Evolutionary conservation across 306 rosid genomes (phyloP).

Genomic region (Sicyos baderoa): DNA sequence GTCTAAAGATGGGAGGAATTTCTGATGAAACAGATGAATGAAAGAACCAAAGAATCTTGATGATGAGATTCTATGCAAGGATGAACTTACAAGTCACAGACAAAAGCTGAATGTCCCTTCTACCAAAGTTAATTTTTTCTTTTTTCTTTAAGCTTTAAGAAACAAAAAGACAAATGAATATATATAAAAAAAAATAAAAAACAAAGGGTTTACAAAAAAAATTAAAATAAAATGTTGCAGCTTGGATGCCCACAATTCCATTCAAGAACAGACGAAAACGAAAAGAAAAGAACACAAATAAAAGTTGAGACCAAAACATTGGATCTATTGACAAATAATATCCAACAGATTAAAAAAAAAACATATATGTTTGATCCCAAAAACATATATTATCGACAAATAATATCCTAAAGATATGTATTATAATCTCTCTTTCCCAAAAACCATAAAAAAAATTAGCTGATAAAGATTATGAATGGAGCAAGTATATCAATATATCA

Average conservation of each 20-base stretch:
- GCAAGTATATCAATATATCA: not conserved
- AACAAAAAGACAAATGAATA: not conserved
- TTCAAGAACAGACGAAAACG: too few species aligned
- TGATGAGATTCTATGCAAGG: constrained; percentile 22
- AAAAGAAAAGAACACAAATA: too few species aligned
- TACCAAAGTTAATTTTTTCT: too few species aligned
- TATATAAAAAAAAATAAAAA: not conserved
- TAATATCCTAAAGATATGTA: too few species aligned
- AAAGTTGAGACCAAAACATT: constrained; percentile 26
- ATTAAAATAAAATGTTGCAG: constrained; percentile 15
- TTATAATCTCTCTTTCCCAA: too few species aligned
- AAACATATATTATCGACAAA: too few species aligned
- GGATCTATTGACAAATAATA: constrained; percentile 29
- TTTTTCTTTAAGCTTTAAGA: too few species aligned
- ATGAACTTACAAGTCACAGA: not conserved
- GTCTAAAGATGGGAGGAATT: not conserved
- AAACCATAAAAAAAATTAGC: not conserved
- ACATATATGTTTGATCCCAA: not conserved
- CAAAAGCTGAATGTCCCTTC: not conserved
- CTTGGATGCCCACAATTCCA: constrained; percentile 40
- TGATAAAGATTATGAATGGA: not conserved
- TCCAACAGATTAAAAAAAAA: not conserved
- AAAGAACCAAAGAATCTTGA: constrained; percentile 24
- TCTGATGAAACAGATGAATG: not conserved
- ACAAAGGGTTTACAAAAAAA: not conserved